phyloP scores from a whole-genome alignment of 805 yeast genomes.

The Candida morakotiae region DNA sequence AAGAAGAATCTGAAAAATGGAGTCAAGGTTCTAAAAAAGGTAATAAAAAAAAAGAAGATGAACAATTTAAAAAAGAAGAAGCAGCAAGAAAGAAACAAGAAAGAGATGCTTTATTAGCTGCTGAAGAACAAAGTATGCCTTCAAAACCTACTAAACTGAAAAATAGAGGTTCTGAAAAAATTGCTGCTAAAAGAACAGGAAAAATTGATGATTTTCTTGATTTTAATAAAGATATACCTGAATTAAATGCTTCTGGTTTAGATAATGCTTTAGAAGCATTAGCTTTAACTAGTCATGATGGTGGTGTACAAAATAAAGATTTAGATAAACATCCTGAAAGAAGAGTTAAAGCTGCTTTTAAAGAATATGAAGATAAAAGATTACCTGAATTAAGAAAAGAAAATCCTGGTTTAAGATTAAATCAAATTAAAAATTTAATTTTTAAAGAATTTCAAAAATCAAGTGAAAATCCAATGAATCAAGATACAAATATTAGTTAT shows the following conservation, averaged over 20 bases:
- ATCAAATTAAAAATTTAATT: conserved; percentile 70
- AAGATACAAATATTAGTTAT: conserved; percentile 56
- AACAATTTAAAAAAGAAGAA: conserved; percentile 66
- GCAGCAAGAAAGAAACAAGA: conserved; percentile 80
- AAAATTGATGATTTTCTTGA: conserved; percentile 67
- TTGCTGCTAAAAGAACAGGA: conserved; percentile 56
- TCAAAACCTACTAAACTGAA: conserved; percentile 49
- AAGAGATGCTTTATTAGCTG: conserved; percentile 61
- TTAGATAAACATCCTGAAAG: conserved; percentile 87
- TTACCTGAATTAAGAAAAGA: conserved; percentile 71
- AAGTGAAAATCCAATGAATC: conserved; percentile 82
- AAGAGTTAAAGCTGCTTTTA: conserved; percentile 76
- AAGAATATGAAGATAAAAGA: conserved; percentile 67
- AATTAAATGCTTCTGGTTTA: conserved; percentile 66
- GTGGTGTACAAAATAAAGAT: conserved; percentile 55
- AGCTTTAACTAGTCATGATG: conserved; percentile 55
- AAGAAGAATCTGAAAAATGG: conserved; percentile 64
- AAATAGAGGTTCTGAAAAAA: conserved; percentile 65
- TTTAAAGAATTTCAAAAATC: conserved; percentile 80
- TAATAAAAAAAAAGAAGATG: conserved; percentile 66
- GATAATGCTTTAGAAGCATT: conserved; percentile 79
- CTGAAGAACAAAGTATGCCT: conserved; percentile 63
- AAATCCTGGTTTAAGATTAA: conserved; percentile 74
- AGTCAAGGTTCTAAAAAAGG: conserved; percentile 66
- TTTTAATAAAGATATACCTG: conserved; percentile 43